A percentile compares a stretch with the other conserved stretches of the same genome.
Evolutionary conservation across 225 moss, liverwort and hornwort genomes (phyloP).

Genomic region (Sphagnum contortum): DNA sequence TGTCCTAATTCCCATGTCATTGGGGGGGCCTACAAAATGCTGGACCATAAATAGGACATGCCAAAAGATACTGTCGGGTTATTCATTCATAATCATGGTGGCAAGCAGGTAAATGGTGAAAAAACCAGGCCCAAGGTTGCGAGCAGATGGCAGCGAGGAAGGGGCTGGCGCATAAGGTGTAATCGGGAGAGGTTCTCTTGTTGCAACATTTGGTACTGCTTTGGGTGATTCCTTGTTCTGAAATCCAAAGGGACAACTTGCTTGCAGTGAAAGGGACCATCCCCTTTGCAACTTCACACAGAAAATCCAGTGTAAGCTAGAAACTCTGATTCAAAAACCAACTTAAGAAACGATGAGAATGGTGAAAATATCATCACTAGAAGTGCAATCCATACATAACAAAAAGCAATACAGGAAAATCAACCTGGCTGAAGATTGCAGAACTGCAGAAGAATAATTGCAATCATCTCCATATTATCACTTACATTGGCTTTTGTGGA

Average conservation of each 20-base stretch:
- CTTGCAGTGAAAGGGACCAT: conserved; percentile 12
- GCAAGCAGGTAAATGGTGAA: too few species aligned
- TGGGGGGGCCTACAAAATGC: too few species aligned
- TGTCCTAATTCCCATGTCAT: too few species aligned
- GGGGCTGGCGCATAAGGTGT: conserved; percentile 57
- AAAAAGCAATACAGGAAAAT: too few species aligned
- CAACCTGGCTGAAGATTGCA: not conserved
- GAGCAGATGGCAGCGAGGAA: conserved; percentile 37
- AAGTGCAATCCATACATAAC: too few species aligned
- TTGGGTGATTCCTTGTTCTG: conserved; percentile 19
- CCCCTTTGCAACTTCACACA: conserved; percentile 2
- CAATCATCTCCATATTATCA: not conserved
- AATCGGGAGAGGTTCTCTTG: conserved; percentile 13
- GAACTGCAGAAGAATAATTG: not conserved
- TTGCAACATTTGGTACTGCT: conserved; percentile 23
- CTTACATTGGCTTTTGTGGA: not conserved
- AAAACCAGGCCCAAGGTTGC: conserved; percentile 58
- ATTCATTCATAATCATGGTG: too few species aligned
- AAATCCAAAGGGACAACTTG: conserved; percentile 65
- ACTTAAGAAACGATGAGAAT: not conserved
- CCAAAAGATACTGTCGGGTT: not conserved
- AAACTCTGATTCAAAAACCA: not conserved
- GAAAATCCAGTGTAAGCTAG: not conserved
- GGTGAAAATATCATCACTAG: too few species aligned
- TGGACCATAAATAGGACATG: not conserved